Conservation (phyloP, 805 yeast species). For the Grigorovia humatica region DNA sequence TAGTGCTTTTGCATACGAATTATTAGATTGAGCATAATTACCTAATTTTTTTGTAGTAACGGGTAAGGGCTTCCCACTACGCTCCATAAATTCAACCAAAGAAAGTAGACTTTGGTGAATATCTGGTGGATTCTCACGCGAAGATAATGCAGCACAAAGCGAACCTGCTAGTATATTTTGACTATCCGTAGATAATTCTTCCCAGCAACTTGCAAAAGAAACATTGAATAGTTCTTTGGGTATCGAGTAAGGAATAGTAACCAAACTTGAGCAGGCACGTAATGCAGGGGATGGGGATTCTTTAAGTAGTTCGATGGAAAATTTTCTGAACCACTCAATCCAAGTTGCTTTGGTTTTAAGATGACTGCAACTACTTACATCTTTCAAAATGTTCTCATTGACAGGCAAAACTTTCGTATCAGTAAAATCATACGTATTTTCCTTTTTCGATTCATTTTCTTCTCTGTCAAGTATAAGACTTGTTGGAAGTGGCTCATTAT, state of each 20-base stretch:
- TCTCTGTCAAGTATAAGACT: slow-evolving; percentile 61
- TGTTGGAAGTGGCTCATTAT: slow-evolving; percentile 80
- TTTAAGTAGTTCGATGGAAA: slow-evolving; percentile 74
- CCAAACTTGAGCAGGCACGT: slow-evolving; percentile 84
- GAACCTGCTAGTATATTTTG: slow-evolving; percentile 84
- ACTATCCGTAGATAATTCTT: slow-evolving; percentile 75
- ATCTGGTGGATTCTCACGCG: slow-evolving; percentile 91
- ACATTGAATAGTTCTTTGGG: slow-evolving; percentile 89
- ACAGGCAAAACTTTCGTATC: slow-evolving; percentile 67
- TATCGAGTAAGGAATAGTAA: slow-evolving; percentile 75
- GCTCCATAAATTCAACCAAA: slow-evolving; percentile 94
- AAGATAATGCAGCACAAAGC: slow-evolving; percentile 75
- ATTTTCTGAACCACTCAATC: slow-evolving; percentile 92
- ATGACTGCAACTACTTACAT: slow-evolving; percentile 87
- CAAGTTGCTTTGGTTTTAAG: slow-evolving; percentile 89
- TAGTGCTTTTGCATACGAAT: slow-evolving; percentile 94
- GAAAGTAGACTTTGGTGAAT: slow-evolving; percentile 83
- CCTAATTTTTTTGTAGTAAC: slow-evolving; percentile 85
- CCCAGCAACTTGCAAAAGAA: slow-evolving; percentile 93
- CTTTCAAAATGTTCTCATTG: slow-evolving; percentile 52
- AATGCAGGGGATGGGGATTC: slow-evolving; percentile 93
- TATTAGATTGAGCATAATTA: slow-evolving; percentile 87
- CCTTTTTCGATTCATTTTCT: slow-evolving; percentile 30
- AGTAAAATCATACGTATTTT: slow-evolving; percentile 40
- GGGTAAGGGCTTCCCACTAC: slow-evolving; percentile 89